phyloP scores from a whole-genome alignment of 495 filamentous ascomycete genomes.

The Xylaria palmicola region DNA sequence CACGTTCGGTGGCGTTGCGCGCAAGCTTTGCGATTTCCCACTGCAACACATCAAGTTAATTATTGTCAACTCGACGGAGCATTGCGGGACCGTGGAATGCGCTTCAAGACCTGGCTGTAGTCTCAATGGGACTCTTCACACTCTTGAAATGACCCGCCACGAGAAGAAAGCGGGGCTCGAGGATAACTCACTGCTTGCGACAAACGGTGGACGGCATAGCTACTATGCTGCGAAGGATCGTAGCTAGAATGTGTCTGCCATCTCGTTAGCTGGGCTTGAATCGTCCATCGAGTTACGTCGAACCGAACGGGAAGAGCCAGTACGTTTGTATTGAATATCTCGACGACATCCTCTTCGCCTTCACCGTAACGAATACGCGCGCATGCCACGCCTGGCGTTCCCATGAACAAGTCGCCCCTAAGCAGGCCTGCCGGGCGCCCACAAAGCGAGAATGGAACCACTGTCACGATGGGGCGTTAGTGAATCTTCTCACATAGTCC shows the following conservation, averaged over 20 bases:
- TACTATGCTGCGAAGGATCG: conserved; percentile 65
- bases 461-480: neutral
- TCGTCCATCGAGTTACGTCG: neutral
- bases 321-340: conserved; percentile 92
- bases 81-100: no score
- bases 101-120: no score
- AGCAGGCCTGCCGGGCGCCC: conserved; percentile 91
- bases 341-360: conserved; percentile 63
- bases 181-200: no score
- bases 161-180: no score
- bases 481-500: neutral
- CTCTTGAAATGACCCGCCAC: no score
- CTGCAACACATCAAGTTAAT: no score
- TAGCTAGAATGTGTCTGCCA: conserved; percentile 81
- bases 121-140: no score
- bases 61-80: no score
- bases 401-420: conserved; percentile 91
- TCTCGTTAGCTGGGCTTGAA: conserved; percentile 6
- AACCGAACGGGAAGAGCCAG: neutral
- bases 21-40: conserved; percentile 96
- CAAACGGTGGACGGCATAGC: conserved; percentile 83
- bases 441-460: conserved; percentile 73
- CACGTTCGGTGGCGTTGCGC: conserved; percentile 77
- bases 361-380: conserved; percentile 76
- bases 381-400: conserved; percentile 82